Conservation (phyloP, 306 rosid genomes). For the Prosopis cineraria region DNA sequence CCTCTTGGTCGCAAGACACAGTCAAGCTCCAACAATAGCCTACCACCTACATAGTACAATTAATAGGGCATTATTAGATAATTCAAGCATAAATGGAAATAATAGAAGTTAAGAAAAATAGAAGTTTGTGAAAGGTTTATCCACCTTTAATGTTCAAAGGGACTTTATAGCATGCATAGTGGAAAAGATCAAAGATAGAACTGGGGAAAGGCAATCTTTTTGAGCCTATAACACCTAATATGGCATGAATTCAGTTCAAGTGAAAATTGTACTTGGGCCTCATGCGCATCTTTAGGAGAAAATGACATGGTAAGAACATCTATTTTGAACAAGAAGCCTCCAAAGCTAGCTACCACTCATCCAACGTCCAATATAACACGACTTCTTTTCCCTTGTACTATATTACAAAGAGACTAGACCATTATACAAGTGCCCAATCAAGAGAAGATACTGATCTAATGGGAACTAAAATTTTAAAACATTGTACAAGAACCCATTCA, state of each 20-base stretch:
- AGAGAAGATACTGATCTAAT: slow-evolving; percentile 13
- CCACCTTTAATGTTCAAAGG: slow-evolving; percentile 91
- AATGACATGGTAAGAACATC: slow-evolving; percentile 80
- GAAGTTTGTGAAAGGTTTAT: background rate
- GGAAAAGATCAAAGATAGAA: slow-evolving; percentile 75
- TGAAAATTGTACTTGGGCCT: slow-evolving; percentile 90
- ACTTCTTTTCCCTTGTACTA: slow-evolving; percentile 83
- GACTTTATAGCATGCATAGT: slow-evolving; percentile 92
- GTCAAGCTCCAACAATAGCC: slow-evolving; percentile 73
- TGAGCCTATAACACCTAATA: slow-evolving; percentile 76
- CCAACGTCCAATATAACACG: slow-evolving; percentile 85
- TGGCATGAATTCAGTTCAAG: slow-evolving; percentile 88
- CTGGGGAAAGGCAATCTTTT: slow-evolving; percentile 75
- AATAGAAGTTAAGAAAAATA: background rate
- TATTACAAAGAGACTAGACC: slow-evolving; percentile 64
- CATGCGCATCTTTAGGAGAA: slow-evolving; percentile 91
- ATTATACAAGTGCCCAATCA: slow-evolving; percentile 18
- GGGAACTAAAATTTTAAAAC: background rate
- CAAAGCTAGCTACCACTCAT: slow-evolving; percentile 91
- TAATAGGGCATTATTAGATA: slow-evolving; percentile 15
- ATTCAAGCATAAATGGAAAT: background rate
- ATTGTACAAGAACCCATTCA: no score
- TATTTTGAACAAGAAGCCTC: slow-evolving; percentile 78
- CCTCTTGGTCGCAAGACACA: slow-evolving; percentile 91
- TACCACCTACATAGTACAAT: slow-evolving; percentile 61